Evolutionary conservation across 2,329 filamentous ascomycete genomes (phyloP).

Genomic region (Thermoascus crustaceus): DNA sequence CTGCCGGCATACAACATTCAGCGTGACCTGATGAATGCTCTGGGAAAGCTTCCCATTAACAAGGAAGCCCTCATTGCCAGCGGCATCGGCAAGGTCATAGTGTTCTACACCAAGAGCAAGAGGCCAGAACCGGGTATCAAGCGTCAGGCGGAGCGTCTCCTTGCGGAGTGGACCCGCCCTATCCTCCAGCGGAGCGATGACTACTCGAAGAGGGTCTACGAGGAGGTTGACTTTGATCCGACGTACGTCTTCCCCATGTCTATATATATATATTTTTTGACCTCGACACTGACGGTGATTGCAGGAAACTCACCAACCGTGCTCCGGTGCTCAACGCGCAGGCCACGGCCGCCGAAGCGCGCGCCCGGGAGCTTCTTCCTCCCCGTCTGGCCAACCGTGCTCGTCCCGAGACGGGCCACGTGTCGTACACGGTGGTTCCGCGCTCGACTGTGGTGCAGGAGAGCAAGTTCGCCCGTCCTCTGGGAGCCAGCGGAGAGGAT

Average conservation of each 20-base stretch:
- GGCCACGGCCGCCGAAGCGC: constrained; percentile 40
- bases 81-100: constrained; percentile 89
- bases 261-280: constrained; percentile 3
- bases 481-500: constrained; percentile 41
- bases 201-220: constrained; percentile 72
- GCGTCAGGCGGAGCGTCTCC: constrained; percentile 81
- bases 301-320: constrained; percentile 30
- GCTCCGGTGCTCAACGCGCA: constrained; percentile 23
- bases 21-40: constrained; percentile 77
- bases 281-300: constrained; percentile 10
- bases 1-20: constrained; percentile 96
- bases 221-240: constrained; percentile 53
- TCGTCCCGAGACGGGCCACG: constrained; percentile 49
- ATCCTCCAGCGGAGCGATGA: constrained; percentile 91
- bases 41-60: constrained; percentile 74
- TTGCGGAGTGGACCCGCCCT: constrained; percentile 91
- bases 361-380: constrained; percentile 45
- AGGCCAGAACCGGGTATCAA: constrained; percentile 83
- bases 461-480: constrained; percentile 38
- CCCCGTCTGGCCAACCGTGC: constrained; percentile 50
- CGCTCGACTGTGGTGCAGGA: constrained; percentile 44
- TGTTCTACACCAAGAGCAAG: constrained; percentile 96
- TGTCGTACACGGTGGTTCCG: constrained; percentile 57
- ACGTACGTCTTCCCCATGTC: constrained; percentile 26
- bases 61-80: constrained; percentile 86